Base-by-base conservation (phyloP, 441 rosid genomes). In the Populus hybrid region DNA sequence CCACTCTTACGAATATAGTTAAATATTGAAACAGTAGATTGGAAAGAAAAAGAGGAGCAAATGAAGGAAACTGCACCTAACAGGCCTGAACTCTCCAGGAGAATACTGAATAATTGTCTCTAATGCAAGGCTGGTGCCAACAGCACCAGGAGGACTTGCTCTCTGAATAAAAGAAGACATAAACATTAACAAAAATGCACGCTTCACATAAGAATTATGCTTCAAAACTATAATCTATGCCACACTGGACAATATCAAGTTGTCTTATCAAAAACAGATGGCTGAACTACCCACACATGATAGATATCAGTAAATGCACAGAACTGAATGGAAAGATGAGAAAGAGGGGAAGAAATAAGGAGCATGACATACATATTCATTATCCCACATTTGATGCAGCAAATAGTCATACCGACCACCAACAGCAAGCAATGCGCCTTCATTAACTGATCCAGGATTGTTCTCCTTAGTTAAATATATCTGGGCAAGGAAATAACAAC, bases 331-430 rank as follows among this genome's bases (percentile, higher is more conserved):
- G 16, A 71, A 24, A 73, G 26, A 73, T 75, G 72, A 80, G 67
- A 66, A 69, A 50, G 46, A 24, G 42, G 79, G 28, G 80, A 78
- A 75, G 73, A 76, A 80, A 86, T 46, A 21, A 78, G 71, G 18
- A 34, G 61, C 75, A 73, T 65, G 72, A 75, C 97, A 73, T 89
- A 92, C 95, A 77, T 83, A 79, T 83, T 90, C 94, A 75, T 69
- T 89, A 82, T 86, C 91, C 88, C 95, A 92, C 87, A 88, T 87
- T 81, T 89, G 97, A 75, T 84, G 93, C 81, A 93, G 90, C 87
- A 95, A 86, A 86, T 86, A 83, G 77, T 95, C 95, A 85, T 95
- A 95, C 80, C 99, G 94, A 76, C 99, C 99, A 73, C 99, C 99
- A 80, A 89, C 81, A 80, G 98, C 99, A 80, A 95, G 94, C 85